Conservation (phyloP, 1,284 basidiomycete species). For the Caloboletus firmus region DNA sequence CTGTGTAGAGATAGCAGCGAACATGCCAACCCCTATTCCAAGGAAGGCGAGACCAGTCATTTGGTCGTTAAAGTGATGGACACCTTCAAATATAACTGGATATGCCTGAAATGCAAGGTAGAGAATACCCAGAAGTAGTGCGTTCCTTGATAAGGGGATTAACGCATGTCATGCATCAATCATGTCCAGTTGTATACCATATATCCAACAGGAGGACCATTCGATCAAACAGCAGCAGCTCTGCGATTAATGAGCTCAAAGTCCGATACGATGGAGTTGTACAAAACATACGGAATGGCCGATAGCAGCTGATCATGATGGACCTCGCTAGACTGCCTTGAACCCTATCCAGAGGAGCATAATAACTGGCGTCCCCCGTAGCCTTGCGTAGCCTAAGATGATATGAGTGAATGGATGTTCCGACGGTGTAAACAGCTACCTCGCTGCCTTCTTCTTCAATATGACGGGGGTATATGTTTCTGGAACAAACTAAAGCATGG, state of each 20-base stretch:
- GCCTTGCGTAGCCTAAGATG: constrained; percentile 38
- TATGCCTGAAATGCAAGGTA: constrained; percentile 64
- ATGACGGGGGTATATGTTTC: constrained; percentile 77
- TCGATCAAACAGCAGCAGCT: constrained; percentile 65
- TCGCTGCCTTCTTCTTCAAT: constrained; percentile 53
- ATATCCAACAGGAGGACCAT: constrained; percentile 74
- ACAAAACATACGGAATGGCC: constrained; percentile 66
- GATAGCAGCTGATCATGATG: constrained; percentile 55
- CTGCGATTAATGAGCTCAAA: constrained; percentile 36
- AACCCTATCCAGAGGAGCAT: constrained; percentile 36
- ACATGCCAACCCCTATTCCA: constrained; percentile 61
- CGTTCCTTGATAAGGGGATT: constrained; percentile 39
- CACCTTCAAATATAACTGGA: constrained; percentile 53
- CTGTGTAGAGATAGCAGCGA: constrained; percentile 46
- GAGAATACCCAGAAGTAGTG: constrained; percentile 62
- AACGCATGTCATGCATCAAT: neutral
- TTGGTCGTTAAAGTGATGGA: constrained; percentile 54
- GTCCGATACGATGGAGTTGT: neutral
- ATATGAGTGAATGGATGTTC: neutral
- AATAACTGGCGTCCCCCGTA: constrained; percentile 43
- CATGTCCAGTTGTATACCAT: constrained; percentile 40
- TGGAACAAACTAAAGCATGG: constrained; percentile 51
- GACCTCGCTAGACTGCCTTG: constrained; percentile 43
- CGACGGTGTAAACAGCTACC: constrained; percentile 4
- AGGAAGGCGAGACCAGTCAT: constrained; percentile 59